phyloP scores from a whole-genome alignment of 495 filamentous ascomycete species.

The Lepraria neglecta region DNA sequence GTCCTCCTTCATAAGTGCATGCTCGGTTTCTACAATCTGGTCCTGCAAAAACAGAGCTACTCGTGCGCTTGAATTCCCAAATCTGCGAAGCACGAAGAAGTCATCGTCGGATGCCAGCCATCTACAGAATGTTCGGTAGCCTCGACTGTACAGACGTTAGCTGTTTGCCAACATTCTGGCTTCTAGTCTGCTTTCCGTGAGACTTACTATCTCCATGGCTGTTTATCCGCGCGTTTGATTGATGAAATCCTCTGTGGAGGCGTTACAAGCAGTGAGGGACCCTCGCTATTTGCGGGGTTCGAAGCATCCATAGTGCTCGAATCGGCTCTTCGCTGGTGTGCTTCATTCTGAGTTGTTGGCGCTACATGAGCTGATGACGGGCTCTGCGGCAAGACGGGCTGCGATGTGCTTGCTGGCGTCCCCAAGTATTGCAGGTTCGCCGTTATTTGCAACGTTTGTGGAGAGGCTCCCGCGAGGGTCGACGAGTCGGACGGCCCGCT shows the following conservation, averaged over 20 bases:
- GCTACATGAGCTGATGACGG: not conserved
- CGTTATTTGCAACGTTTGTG: too few relatives aligned
- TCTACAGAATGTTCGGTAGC: conserved; percentile 31
- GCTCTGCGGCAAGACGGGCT: not conserved
- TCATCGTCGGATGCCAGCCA: conserved; percentile 37
- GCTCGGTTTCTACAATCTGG: conserved; percentile 15
- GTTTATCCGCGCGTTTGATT: not conserved
- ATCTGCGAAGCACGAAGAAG: conserved; percentile 35
- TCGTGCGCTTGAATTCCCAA: conserved; percentile 30
- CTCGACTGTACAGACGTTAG: conserved; percentile 17
- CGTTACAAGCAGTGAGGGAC: not conserved
- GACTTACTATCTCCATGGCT: conserved; percentile 1
- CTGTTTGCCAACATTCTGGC: not conserved
- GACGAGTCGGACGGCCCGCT: not conserved
- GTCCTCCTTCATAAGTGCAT: not conserved
- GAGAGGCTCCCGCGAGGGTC: not conserved
- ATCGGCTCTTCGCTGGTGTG: not conserved
- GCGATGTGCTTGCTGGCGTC: too few relatives aligned
- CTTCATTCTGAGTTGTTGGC: not conserved
- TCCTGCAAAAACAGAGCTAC: conserved; percentile 29
- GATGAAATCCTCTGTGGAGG: too few relatives aligned
- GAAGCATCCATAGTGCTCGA: not conserved
- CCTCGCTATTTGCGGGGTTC: not conserved
- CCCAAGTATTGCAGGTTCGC: too few relatives aligned
- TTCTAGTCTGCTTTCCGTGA: not conserved